Evolutionary conservation across 2,329 filamentous ascomycete species (phyloP).

Genomic region (Exophiala bonariae): DNA sequence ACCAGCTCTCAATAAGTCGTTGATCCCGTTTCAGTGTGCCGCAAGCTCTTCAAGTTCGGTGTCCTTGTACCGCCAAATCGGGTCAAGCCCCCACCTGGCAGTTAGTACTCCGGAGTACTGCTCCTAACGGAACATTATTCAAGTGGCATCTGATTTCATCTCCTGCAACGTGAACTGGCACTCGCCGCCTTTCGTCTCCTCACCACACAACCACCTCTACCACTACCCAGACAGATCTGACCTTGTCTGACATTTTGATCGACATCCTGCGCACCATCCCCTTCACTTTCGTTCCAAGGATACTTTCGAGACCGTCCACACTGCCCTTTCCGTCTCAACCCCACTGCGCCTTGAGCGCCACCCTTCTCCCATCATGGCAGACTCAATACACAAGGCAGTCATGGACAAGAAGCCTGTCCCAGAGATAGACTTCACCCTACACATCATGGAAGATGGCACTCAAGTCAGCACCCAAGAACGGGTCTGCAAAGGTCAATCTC

Average conservation of each 20-base stretch:
- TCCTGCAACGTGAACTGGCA: no score
- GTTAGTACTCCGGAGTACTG: no score
- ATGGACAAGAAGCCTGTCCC: conserved; percentile 92
- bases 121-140: no score
- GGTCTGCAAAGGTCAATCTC: conserved; percentile 87
- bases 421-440: conserved; percentile 97
- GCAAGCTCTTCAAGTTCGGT: neutral
- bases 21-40: no score
- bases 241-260: neutral
- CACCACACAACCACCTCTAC: neutral
- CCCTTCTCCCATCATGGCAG: conserved; percentile 38
- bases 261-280: neutral
- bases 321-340: neutral
- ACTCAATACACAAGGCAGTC: conserved; percentile 76
- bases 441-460: conserved; percentile 95
- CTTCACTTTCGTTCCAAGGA: neutral
- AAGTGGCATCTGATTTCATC: neutral
- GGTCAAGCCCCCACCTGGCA: neutral
- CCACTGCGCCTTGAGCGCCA: conserved; percentile 24
- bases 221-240: no score
- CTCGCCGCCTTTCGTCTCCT: neutral
- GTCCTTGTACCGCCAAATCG: neutral
- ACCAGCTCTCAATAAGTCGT: no score
- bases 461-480: conserved; percentile 95
- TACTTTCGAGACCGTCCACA: neutral